Base-by-base conservation (phyloP, 768 basidiomycete species). In the Trametes sanguinea region DNA sequence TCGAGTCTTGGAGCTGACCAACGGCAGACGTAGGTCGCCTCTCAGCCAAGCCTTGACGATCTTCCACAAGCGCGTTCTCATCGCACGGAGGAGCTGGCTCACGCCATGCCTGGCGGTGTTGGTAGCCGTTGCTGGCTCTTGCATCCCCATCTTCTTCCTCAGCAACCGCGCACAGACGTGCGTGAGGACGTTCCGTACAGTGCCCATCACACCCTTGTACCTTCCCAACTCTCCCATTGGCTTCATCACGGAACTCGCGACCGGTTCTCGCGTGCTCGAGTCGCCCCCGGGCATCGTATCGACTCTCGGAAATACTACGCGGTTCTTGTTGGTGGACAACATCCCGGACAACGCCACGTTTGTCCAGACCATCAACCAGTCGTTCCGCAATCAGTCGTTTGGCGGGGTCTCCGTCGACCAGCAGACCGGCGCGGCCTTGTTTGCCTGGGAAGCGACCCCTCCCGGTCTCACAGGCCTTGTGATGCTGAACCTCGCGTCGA, bases 391-490 rank as follows among this genome's bases (percentile, higher is more conserved):
- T 60, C 71, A 88, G n/a, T 75, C 83, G 0, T 68, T 85, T 14
- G 91, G 91, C 35, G 91, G 91, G 33, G 72, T 92, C 30, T 90
- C 90, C 0, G 67, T 90, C 11, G 80, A 91, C 60, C 37, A 74
- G 4, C 62, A 77, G 33, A 80, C 81, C 0, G 80, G 82, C 0
- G 70, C 80, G 10, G 74, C 86, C 0, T 68, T 90, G 45, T 67
- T 92, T 35, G 89, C 91, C 29, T 92, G 89, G 87, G 86, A 92
- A 70, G 87, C 84, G 2, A 74, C 78, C 1, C 76, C 85, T 6
- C 85, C 88, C 5, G 85, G 85, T 1, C 65, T 84, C 6, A 80
- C 78, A 16, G 88, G 87, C 4, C 78, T 82, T 2, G 77, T 82
- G 1, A 77, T 90, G 77, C 72, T 92, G 57, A 93, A 90, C 69